Evolutionary conservation across 1,284 basidiomycete genomes (phyloP), one percentile per base, ranked within the genome.

Genomic region (Ganoderma leucocontextum): DNA sequence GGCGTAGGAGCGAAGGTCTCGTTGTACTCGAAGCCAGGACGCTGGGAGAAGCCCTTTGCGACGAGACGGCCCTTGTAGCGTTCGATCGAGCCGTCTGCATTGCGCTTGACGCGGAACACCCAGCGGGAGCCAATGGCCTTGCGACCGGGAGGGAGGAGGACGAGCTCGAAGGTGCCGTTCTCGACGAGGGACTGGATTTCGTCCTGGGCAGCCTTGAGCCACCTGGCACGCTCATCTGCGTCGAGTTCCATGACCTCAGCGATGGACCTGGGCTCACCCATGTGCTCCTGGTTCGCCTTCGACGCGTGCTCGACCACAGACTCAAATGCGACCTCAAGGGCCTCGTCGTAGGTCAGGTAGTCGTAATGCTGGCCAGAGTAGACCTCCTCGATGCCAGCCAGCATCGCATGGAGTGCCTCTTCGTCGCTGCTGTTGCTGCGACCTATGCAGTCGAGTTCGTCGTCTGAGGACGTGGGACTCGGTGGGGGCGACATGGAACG

Each of bases 41-140:
- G 39, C 4, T 39, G 39, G 39, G 4, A 39, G 39, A 39, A 39
- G 39, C 84, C 85, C 58, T 82, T 80, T 0, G 82, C 83, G 5
- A 82, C 81, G 2, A 84, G 75, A 1, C 82, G 64, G 0, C 80
- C 82, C 72, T 85, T 85, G 75, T 39, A 81, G 60, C 17, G 64
- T 42, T 62, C 66, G 19, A 81, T 62, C 12, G 64, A 59, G 64
- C 66, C 81, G 60, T 80, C 73, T 17, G 76, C 69, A 64, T 81
- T 76, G 22, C 72, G 73, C 74, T 86, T 86, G 55, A 78, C 71
- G 53, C 76, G 79, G 72, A 82, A 84, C 10, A 85, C 83, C 75
- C 77, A 81, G 19, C 73, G 71, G 4, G 52, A 65, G 55, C 67
- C 71, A 60, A 70, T 69, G 44, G 63, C 67, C 29, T 67, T 63